Evolutionary conservation across 177 flowering plant species (phyloP), one percentile per base, ranked within the genome.

Genomic region (Vitis hybrid): DNA sequence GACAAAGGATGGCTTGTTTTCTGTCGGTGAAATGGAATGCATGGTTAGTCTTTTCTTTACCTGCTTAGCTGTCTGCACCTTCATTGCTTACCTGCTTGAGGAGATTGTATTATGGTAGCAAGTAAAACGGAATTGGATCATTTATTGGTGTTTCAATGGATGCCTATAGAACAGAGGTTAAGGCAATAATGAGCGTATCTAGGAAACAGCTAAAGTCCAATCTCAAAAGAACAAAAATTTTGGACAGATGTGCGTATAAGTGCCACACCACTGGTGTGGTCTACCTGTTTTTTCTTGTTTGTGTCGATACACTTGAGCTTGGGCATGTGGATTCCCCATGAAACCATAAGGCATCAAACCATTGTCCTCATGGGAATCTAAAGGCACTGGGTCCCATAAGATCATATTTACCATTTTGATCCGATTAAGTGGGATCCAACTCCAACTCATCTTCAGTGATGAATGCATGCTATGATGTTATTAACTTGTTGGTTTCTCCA

Each of bases 21-120:
- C 99, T 78, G 99, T 96, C 73, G 99, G 99, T 65, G 99, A 96
- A 86, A 96, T 96, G 99, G 99, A 96, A 76, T 96, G 99, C 87
- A 96, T 96, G 99, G 99, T 96, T 67, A 83, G 93, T 74, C 19
- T 48, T 69, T 32, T 39, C 32, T 23, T 67, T 32, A 17, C n/a
- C 51, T 26, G 19, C 34, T 39, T 30, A 14, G 13, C 64, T 19
- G 51, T 19, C 51, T 48, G 39, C 6, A 39, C 32, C 55, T 60
- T 57, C 26, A 51, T 19, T 64, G 8, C 34, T 56, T 51, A 18
- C 4, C 3, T 13, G 19, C 11, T 51, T 2, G 45, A 39, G 45
- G 2, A 7, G 51, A 63, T 14, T 52, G 58, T 0, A 5, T 39
- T 39, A 39, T 39, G 45, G 45, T 39, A 39, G 45, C 45, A 39